A percentile compares a stretch with the other conserved stretches of the same genome.
phyloP scores from a whole-genome alignment of 2,329 filamentous ascomycete species.

The Colletotrichum lentis region DNA sequence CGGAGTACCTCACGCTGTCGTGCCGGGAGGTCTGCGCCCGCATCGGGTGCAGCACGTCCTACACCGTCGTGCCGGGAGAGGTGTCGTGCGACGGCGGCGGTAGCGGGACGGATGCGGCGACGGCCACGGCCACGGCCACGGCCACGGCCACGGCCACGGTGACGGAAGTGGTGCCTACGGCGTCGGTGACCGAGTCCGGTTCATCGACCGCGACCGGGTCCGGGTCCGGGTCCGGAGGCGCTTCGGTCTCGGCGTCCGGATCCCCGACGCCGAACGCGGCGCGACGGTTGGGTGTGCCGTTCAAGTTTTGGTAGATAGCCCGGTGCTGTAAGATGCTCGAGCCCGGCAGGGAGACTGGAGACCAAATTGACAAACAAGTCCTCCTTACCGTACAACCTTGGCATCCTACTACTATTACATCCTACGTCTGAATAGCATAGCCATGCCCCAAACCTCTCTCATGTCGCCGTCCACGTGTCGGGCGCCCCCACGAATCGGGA shows the following conservation, averaged over 20 bases:
- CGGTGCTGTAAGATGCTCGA: background rate
- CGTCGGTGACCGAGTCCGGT: background rate
- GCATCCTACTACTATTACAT: too few species aligned
- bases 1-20: constrained; percentile 43
- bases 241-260: background rate
- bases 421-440: too few species aligned
- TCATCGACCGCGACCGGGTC: background rate
- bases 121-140: too few species aligned
- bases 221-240: background rate
- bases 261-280: constrained; percentile 28
- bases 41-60: constrained; percentile 43
- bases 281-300: constrained; percentile 19
- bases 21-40: constrained; percentile 45
- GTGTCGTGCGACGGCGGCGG: constrained; percentile 16
- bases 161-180: background rate
- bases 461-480: constrained; percentile 29
- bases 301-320: constrained; percentile 23
- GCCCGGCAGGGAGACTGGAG: background rate
- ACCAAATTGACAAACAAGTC: too few species aligned
- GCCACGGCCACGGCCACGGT: constrained; percentile 6
- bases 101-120: background rate
- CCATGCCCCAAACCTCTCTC: background rate
- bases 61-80: constrained; percentile 31
- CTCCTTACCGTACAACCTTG: too few species aligned
- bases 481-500: constrained; percentile 35